A percentile compares a stretch with the other conserved stretches of the same genome.
These are phyloP conservation scores for Cladophialophora carrionii DNA, from an alignment of 2,329 filamentous ascomycete species.

Conservation along the genomic window DNA sequence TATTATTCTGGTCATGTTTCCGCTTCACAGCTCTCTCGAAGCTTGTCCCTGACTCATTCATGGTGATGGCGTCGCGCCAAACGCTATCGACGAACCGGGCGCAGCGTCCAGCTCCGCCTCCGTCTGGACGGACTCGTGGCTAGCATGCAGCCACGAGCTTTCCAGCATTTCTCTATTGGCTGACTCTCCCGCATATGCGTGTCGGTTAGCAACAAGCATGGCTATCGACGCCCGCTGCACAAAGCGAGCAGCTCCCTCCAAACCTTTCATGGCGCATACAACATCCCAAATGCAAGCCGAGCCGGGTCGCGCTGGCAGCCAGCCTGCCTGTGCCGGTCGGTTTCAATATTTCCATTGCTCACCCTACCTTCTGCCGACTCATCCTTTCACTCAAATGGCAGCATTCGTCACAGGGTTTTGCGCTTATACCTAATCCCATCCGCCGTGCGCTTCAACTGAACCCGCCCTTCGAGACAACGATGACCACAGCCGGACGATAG, in stretches of 20 bases:
- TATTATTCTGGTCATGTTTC: not conserved
- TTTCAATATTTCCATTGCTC: not conserved
- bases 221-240: not conserved
- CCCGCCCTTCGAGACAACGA: not conserved
- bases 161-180: conserved; percentile 14
- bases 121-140: conserved; percentile 8
- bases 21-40: not conserved
- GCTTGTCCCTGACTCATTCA: not conserved
- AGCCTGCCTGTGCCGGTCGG: not conserved
- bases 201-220: not conserved
- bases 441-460: not conserved
- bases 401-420: not conserved
- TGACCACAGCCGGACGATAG: not conserved
- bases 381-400: not conserved
- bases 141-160: conserved; percentile 18
- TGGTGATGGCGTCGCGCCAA: not conserved
- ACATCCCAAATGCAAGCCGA: not conserved
- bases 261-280: not conserved
- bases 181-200: conserved; percentile 7
- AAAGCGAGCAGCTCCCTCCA: conserved; percentile 2
- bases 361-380: not conserved
- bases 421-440: not conserved
- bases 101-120: conserved; percentile 19
- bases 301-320: not conserved
- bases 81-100: not conserved